phyloP scores from a whole-genome alignment of 306 rosid species.

The Corylus avellana region DNA sequence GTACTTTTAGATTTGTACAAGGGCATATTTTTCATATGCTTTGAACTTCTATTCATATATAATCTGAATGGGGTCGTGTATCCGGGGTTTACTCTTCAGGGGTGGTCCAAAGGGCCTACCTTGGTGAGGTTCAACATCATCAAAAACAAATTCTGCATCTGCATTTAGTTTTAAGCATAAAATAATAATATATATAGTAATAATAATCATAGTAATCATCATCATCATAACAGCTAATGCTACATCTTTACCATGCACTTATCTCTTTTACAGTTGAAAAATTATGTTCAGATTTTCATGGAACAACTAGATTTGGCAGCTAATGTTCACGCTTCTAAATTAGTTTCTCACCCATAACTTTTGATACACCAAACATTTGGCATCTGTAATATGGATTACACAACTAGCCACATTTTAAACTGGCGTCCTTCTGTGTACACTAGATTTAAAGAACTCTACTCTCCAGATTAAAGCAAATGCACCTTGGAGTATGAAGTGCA shows the following conservation, averaged over 20 bases:
- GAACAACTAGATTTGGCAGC: background rate
- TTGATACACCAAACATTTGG: background rate
- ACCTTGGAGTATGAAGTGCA: background rate
- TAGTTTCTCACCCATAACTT: background rate
- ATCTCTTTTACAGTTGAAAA: background rate
- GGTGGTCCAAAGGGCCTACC: too few species aligned
- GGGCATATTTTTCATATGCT: background rate
- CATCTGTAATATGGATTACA: background rate
- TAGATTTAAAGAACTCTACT: background rate
- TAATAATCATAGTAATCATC: background rate
- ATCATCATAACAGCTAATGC: background rate
- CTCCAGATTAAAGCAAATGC: background rate
- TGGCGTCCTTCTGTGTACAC: background rate
- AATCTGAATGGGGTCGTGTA: background rate
- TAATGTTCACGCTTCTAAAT: background rate
- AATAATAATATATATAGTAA: too few species aligned
- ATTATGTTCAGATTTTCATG: background rate
- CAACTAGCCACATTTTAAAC: background rate
- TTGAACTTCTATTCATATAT: background rate
- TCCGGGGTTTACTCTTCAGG: too few species aligned
- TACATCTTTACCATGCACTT: background rate
- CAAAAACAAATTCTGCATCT: background rate
- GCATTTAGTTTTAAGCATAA: background rate
- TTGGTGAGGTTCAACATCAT: too few species aligned
- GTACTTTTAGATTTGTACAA: background rate